Percentiles rank a stretch among this genome's conserved stretches.
These are phyloP conservation scores for Pythium vanterpoolii DNA, from an alignment of 352 stramenopile species.

Conservation along the genomic window DNA sequence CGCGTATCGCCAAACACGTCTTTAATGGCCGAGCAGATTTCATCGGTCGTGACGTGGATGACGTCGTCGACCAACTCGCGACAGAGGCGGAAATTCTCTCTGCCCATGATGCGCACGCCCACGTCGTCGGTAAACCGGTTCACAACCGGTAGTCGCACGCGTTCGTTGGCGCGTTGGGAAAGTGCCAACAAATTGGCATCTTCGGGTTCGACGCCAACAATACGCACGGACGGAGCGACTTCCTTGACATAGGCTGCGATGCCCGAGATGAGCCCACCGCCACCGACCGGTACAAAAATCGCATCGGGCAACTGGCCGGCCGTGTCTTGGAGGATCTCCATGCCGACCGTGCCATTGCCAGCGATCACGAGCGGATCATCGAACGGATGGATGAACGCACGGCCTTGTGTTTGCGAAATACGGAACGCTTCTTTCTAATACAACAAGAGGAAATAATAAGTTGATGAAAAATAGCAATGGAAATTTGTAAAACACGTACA, in stretches of 20 bases:
- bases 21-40: conserved; percentile 94
- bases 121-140: conserved; percentile 98
- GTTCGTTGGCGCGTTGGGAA: conserved; percentile 78
- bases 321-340: conserved; percentile 90
- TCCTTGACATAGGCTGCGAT: conserved; percentile 92
- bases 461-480: background rate
- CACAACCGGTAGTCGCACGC: conserved; percentile 89
- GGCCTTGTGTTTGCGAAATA: conserved; percentile 87
- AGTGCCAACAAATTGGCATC: conserved; percentile 94
- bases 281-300: conserved; percentile 97
- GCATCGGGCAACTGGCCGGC: conserved; percentile 90
- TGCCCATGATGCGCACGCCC: conserved; percentile 91
- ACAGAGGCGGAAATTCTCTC: conserved; percentile 95
- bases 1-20: conserved; percentile 92
- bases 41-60: conserved; percentile 96
- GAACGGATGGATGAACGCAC: conserved; percentile 97
- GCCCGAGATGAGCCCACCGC: conserved; percentile 95
- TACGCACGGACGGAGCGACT: conserved; percentile 84
- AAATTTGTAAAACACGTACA: conserved; percentile 25
- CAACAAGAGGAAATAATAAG: background rate
- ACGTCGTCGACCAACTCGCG: conserved; percentile 95
- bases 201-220: conserved; percentile 96
- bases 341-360: conserved; percentile 96
- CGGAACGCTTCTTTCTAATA: conserved; percentile 88
- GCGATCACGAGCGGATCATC: conserved; percentile 97